Base-by-base conservation (phyloP, 352 stramenopile genomes). In the Globisporangium perplexum region DNA sequence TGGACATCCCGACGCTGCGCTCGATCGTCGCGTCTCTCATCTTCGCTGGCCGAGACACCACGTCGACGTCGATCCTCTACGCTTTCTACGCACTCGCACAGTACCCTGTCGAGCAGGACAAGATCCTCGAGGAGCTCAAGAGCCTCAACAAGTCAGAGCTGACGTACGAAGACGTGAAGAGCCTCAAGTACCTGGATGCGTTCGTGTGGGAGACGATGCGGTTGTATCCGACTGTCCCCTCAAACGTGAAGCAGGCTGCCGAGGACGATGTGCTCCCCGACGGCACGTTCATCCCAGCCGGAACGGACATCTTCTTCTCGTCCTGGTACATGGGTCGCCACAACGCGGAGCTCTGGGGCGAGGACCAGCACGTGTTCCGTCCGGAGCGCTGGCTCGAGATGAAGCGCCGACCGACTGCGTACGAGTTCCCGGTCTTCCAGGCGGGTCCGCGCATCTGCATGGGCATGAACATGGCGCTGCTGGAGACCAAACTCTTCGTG, bases 301-400 rank as follows among this genome's bases (percentile, higher is more conserved):
- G 83, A 22, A 71, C 68, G 4, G 71, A 80, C 15, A 31, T 90
- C 17, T 67, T 80, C 39, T 91, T 83, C 60, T 75, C 67, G 36
- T 72, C 78, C 42, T 95, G 74, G 62, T 76, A 59, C 39, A 93
- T 93, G 47, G 47, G 47, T 7, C 28, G 47, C 22, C 38, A 38
- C 36, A 53, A 76, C n/a, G 53, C 64, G 3, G 46, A n/a, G n/a
- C n/a, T 84, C 23, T 93, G 80, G 76, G 68, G 68, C 23, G 52
- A 63, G 8, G 66, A 89, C 47, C 63, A 69, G 2, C 52, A 73
- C 74, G 4, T 66, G 22, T 90, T 90, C 43, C 65, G 65, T 2
- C 84, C 82, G 1, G 74, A 90, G 36, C 75, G 81, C 2, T 92
- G 74, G 75, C 55, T 91, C 28, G 75, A 86, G 20, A 73, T 77